Percentiles rank a stretch among this genome's conserved stretches.
phyloP scores from a whole-genome alignment of 2,329 filamentous ascomycete species.

The Coniosporium tulheliwenetii region DNA sequence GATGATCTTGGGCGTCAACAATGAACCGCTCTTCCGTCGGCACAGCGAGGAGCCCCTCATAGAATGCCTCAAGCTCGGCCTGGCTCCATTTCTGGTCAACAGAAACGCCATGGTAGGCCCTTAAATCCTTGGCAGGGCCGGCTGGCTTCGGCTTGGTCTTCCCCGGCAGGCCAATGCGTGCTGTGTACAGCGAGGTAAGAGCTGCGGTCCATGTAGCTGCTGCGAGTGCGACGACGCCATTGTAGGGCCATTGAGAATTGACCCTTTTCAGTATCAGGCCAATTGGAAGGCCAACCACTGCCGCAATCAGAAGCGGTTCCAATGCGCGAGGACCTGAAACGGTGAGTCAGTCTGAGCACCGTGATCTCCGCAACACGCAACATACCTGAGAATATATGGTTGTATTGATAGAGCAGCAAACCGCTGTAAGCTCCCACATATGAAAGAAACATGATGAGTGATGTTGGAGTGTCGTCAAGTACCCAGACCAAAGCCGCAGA shows the following conservation, averaged over 20 bases:
- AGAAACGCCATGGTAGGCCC: too few species aligned
- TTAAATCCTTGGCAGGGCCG: too few species aligned
- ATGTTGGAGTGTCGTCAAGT: slow-evolving; percentile 26
- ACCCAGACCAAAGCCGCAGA: slow-evolving; percentile 35
- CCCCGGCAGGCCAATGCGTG: slow-evolving; percentile 31
- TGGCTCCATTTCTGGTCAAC: too few species aligned
- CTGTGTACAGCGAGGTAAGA: slow-evolving; percentile 30
- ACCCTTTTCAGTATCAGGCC: slow-evolving; percentile 20
- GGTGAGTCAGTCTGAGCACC: too few species aligned
- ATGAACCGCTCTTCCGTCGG: slow-evolving; percentile 26
- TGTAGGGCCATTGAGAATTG: slow-evolving; percentile 21
- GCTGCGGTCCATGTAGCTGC: slow-evolving; percentile 36
- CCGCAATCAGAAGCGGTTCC: too few species aligned
- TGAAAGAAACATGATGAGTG: slow-evolving; percentile 32
- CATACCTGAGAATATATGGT: slow-evolving; percentile 8
- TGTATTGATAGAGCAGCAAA: slow-evolving; percentile 37
- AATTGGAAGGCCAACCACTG: too few species aligned
- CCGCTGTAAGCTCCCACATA: slow-evolving; percentile 36
- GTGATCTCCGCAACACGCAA: too few species aligned
- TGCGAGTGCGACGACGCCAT: slow-evolving; percentile 32
- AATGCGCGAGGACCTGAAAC: too few species aligned
- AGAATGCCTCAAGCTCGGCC: too few species aligned
- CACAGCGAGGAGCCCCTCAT: slow-evolving; percentile 14
- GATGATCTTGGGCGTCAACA: slow-evolving; percentile 23
- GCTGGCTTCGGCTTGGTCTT: too few species aligned